Percentiles rank a stretch among this genome's conserved stretches.
Evolutionary conservation across 2,329 filamentous ascomycete genomes (phyloP).

Genomic region (Aspergillus viridinutans): DNA sequence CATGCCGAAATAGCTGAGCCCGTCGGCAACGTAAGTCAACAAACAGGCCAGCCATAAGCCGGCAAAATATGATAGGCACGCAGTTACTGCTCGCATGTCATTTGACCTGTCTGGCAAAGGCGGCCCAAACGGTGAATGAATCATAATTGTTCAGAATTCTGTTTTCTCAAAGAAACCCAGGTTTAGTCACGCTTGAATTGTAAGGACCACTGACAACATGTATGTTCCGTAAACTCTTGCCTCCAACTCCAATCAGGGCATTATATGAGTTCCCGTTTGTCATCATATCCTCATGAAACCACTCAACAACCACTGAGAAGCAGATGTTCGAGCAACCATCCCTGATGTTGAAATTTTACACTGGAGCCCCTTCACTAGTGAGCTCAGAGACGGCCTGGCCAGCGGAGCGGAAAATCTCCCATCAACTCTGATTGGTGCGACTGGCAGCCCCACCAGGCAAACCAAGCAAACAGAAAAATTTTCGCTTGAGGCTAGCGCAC

Average conservation of each 20-base stretch:
- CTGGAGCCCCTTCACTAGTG: background rate
- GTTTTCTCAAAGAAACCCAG: background rate
- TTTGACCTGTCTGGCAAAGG: background rate
- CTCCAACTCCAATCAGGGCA: too few species aligned
- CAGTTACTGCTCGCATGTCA: too few species aligned
- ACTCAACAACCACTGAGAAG: background rate
- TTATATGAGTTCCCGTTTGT: background rate
- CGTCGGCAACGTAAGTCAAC: too few species aligned
- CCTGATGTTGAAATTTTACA: background rate
- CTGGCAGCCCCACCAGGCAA: slow-evolving; percentile 8
- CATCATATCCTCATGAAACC: background rate
- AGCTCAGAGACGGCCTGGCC: background rate
- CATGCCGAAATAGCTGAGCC: background rate
- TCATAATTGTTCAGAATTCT: background rate
- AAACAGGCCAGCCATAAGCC: too few species aligned
- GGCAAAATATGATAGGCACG: background rate
- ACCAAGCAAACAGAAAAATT: slow-evolving; percentile 11
- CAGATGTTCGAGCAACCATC: background rate
- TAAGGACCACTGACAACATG: too few species aligned
- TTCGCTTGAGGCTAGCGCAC: slow-evolving; percentile 28
- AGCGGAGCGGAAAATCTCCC: background rate
- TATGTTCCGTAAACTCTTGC: too few species aligned
- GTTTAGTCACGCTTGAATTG: too few species aligned
- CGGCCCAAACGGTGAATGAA: background rate
- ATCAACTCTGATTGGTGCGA: background rate